Evolutionary conservation across 257 asterid species (phyloP), one percentile per base, ranked within the genome.

Genomic region (Solanum lycopersicoides): DNA sequence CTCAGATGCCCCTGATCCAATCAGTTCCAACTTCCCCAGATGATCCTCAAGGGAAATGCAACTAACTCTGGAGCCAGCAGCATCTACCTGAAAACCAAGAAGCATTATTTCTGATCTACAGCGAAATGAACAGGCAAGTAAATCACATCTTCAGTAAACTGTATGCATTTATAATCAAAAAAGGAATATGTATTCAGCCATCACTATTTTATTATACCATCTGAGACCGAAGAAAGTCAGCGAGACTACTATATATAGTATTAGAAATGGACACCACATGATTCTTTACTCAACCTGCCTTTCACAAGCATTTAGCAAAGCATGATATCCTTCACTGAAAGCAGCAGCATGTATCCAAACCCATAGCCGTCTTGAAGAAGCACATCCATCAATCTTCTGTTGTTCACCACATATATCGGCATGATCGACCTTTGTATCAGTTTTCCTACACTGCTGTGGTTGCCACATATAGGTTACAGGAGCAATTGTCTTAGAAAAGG

Each of bases 391-490:
- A 71, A 53, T 87, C 18, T 32, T 88, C 44, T 84, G 89, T 73
- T 87, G 89, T 85, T 86, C 92, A 89, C 88, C 89, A 73, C 56
- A 30, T 69, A 44, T 13, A 45, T 85, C 79, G 14, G 20, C 42
- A 65, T 87, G 53, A 11, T 66, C 86, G 71, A 85, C 89, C 44
- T 89, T 90, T 50, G 79, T 50, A 68, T 89, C 56, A 74, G 86
- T 53, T 74, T 86, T n/a, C 77, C 76, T 28, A 72, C 9, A 82
- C 23, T 87, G 90, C 60, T n/a, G 87, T 1, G 95, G 94, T 88
- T 90, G 92, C 98, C 98, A 97, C 98, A 95, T 88, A 91, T 93
- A 95, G 89, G 97, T 93, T 89, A 97, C 97, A 1, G 97, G 99
- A 91, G 98, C 95, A 89, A 97, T 88, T 74, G 92, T 89, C 72